These are phyloP conservation scores for Lophiotrema nucula DNA, from an alignment of 495 filamentous ascomycete genomes.

Conservation along the genomic window DNA sequence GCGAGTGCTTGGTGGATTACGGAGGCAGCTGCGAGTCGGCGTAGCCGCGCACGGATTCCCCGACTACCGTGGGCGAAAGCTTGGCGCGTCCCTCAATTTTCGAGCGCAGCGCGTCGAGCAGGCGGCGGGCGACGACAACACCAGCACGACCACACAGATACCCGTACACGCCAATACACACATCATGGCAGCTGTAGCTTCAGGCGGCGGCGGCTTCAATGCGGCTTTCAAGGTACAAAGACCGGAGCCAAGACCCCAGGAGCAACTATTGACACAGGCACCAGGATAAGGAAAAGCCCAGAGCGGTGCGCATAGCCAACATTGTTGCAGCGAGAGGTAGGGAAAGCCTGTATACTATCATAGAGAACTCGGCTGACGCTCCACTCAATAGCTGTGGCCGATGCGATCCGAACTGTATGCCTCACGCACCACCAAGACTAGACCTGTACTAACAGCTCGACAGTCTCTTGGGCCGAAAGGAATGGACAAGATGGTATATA, in stretches of 20 bases:
- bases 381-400: constrained; percentile 70
- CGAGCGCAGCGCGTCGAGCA: too few relatives aligned
- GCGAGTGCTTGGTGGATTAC: too few relatives aligned
- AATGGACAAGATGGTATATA: constrained; percentile 92
- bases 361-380: constrained; percentile 25
- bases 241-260: background rate
- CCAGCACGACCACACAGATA: constrained; percentile 11
- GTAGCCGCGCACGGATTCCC: too few relatives aligned
- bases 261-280: constrained; percentile 38
- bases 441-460: constrained; percentile 28
- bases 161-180: constrained; percentile 10
- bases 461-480: constrained; percentile 70
- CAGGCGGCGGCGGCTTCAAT: constrained; percentile 60
- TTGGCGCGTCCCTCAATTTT: too few relatives aligned
- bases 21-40: too few relatives aligned
- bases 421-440: background rate
- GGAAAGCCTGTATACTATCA: constrained; percentile 28
- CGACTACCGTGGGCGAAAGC: too few relatives aligned
- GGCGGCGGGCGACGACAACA: too few relatives aligned
- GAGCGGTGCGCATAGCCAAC: constrained; percentile 90
- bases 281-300: constrained; percentile 97
- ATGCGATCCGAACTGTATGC: constrained; percentile 85
- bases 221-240: constrained; percentile 69
- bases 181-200: constrained; percentile 44
- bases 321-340: constrained; percentile 95